These are phyloP conservation scores for Coccomyxa subellipsoidea DNA, from an alignment of 163 green algal species.

Conservation along the genomic window DNA sequence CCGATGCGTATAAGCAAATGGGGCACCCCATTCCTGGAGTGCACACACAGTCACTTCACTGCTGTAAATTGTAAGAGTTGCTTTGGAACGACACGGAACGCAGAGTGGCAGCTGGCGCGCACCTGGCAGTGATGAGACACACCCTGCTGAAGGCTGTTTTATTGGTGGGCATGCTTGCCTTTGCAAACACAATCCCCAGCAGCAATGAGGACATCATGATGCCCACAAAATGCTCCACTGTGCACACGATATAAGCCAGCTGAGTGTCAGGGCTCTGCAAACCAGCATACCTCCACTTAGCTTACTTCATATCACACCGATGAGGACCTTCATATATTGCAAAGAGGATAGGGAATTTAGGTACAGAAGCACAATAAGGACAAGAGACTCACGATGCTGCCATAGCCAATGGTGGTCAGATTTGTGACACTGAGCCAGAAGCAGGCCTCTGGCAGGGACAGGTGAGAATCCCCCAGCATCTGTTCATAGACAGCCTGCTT, in stretches of 20 bases:
- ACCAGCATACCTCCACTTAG: not conserved
- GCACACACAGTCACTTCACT: not conserved
- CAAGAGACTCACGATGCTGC: constrained; percentile 1
- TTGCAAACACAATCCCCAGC: constrained; percentile 14
- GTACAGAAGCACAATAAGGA: no score
- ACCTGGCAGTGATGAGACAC: constrained; percentile 7
- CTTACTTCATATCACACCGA: no score
- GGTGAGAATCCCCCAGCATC: not conserved
- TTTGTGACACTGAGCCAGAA: constrained; percentile 18
- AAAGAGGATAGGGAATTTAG: no score
- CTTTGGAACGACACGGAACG: no score
- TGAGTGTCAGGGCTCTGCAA: not conserved
- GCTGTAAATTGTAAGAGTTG: no score
- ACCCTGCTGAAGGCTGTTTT: constrained; percentile 14
- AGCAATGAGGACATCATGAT: constrained; percentile 15
- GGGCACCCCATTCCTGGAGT: constrained; percentile 13
- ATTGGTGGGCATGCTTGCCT: not conserved
- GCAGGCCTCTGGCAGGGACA: constrained; percentile 12
- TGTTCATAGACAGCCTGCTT: constrained; percentile 5
- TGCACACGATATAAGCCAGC: not conserved
- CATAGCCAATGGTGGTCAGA: constrained; percentile 15
- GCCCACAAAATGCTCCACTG: constrained; percentile 18
- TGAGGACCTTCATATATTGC: no score
- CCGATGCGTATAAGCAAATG: constrained; percentile 5
- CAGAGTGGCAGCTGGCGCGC: not conserved